Percentiles rank a stretch among this genome's conserved stretches.
Evolutionary conservation across 1,284 basidiomycete genomes (phyloP).

Genomic region (Irpex sp.): DNA sequence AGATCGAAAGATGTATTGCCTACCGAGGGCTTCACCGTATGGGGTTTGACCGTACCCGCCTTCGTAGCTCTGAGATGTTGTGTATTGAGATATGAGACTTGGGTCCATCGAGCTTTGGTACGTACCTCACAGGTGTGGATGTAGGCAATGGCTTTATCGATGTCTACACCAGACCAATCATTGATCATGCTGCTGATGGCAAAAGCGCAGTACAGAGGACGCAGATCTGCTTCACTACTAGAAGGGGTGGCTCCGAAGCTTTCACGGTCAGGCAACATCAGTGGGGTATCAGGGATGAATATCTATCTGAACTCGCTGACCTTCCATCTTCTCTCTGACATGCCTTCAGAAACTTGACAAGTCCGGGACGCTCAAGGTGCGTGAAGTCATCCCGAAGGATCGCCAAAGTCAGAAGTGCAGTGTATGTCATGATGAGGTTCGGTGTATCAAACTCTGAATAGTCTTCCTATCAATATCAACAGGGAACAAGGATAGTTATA

Average conservation of each 20-base stretch:
- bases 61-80: slow-evolving; percentile 72
- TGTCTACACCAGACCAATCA: slow-evolving; percentile 73
- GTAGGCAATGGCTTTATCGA: slow-evolving; percentile 55
- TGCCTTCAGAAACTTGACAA: slow-evolving; percentile 56
- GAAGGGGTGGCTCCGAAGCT: slow-evolving; percentile 77
- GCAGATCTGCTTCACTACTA: slow-evolving; percentile 64
- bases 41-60: slow-evolving; percentile 87
- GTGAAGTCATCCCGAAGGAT: slow-evolving; percentile 80
- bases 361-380: slow-evolving; percentile 56
- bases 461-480: slow-evolving; percentile 21
- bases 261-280: neutral
- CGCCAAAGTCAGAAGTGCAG: slow-evolving; percentile 73
- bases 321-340: slow-evolving; percentile 82
- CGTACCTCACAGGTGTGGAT: slow-evolving; percentile 67
- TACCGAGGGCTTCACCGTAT: slow-evolving; percentile 81
- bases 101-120: slow-evolving; percentile 2
- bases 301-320: slow-evolving; percentile 32
- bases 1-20: neutral
- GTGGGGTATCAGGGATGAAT: neutral
- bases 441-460: slow-evolving; percentile 56
- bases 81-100: neutral
- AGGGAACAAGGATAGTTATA: no score
- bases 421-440: slow-evolving; percentile 92
- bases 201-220: slow-evolving; percentile 88
- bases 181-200: slow-evolving; percentile 73